Evolutionary conservation across 2,329 filamentous ascomycete species (phyloP).

Genomic region (Arachnomyces sp.): DNA sequence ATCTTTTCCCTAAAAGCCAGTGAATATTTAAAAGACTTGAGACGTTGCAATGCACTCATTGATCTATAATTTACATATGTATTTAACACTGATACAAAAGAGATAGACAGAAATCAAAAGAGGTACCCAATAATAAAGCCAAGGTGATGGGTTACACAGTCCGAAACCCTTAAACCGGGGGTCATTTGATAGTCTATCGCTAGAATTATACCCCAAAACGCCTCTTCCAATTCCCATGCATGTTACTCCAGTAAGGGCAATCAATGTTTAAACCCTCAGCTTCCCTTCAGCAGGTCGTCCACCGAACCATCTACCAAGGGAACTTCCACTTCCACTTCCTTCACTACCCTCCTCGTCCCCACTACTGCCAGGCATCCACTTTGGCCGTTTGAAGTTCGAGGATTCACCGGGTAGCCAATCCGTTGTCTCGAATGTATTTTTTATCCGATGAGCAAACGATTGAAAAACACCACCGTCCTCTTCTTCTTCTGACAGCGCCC

Average conservation of each 20-base stretch:
- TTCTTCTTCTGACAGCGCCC: conserved; percentile 39
- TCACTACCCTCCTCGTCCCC: conserved; percentile 27
- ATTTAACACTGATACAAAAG: too few species aligned
- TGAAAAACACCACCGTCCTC: conserved; percentile 78
- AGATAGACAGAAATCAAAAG: too few species aligned
- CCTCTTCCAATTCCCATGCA: conserved; percentile 15
- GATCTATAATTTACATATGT: too few species aligned
- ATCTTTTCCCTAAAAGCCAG: too few species aligned
- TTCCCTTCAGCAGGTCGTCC: conserved; percentile 32
- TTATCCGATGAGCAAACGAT: conserved; percentile 73
- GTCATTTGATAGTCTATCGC: too few species aligned
- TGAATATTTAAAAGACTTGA: too few species aligned
- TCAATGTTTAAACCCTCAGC: conserved; percentile 28
- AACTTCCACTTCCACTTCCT: conserved; percentile 17
- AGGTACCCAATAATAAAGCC: too few species aligned
- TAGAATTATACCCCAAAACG: conserved; percentile 10
- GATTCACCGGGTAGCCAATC: conserved; percentile 74
- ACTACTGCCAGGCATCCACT: conserved; percentile 64
- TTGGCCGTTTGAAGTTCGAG: conserved; percentile 64
- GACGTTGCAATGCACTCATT: too few species aligned
- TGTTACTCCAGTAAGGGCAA: not conserved
- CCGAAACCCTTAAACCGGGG: too few species aligned
- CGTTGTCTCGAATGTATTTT: conserved; percentile 82
- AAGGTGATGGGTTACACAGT: too few species aligned
- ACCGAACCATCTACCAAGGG: conserved; percentile 34